Evolutionary conservation across 345 rosid species (phyloP).

Genomic region (Murraya paniculata): DNA sequence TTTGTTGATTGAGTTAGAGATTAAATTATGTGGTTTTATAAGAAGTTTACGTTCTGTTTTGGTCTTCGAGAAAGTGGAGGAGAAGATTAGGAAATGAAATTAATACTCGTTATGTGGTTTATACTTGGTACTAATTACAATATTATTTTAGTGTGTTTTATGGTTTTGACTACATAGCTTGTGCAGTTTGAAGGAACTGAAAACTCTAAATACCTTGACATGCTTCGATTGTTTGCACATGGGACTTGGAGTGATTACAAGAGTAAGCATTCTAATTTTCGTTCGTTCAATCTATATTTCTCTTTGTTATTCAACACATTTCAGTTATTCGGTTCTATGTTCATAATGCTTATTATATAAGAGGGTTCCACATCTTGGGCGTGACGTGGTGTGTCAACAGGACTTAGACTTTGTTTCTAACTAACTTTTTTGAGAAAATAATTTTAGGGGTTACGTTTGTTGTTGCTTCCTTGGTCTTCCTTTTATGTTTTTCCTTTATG

Average conservation of each 20-base stretch:
- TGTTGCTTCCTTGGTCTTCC: background rate
- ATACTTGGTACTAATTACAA: background rate
- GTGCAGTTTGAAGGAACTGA: slow-evolving; percentile 87
- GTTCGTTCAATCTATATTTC: background rate
- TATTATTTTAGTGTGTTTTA: background rate
- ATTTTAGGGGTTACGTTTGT: background rate
- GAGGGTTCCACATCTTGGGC: background rate
- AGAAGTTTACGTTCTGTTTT: background rate
- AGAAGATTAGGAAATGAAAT: background rate
- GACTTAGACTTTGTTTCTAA: background rate
- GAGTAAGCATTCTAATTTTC: slow-evolving; percentile 37
- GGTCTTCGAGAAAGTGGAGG: slow-evolving; percentile 13
- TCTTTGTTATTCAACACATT: background rate
- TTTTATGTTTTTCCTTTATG: background rate
- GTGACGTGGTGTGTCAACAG: background rate
- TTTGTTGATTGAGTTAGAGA: background rate
- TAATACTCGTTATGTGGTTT: background rate
- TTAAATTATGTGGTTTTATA: background rate
- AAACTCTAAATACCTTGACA: slow-evolving; percentile 47
- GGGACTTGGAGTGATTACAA: slow-evolving; percentile 97
- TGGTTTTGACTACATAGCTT: background rate
- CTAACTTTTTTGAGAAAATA: background rate
- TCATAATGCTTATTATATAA: background rate
- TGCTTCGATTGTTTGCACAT: slow-evolving; percentile 80
- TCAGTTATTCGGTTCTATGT: background rate